These are phyloP conservation scores for Acorus calamus DNA, from an alignment of 106 monocot species.

Conservation along the genomic window DNA sequence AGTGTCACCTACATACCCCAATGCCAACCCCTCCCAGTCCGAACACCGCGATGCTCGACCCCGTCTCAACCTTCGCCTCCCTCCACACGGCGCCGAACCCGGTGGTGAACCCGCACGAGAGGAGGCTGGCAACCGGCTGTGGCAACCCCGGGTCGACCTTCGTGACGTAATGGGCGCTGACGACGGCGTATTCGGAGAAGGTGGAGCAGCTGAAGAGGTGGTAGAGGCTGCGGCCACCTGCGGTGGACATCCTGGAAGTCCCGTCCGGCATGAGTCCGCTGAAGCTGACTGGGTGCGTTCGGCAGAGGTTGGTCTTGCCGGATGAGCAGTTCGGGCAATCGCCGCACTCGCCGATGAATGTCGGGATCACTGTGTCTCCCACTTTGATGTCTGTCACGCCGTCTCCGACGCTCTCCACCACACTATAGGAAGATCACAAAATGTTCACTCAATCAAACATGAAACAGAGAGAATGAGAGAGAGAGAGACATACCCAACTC, in stretches of 20 bases:
- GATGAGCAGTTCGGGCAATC: conserved; percentile 9
- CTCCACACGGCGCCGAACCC: conserved; percentile 16
- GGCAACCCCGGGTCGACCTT: conserved; percentile 6
- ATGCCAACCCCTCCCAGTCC: conserved; percentile 14
- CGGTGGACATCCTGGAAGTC: conserved; percentile 6
- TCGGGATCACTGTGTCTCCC: conserved; percentile 13
- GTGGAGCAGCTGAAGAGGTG: conserved; percentile 13
- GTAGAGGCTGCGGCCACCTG: conserved; percentile 6
- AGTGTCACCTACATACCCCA: conserved; percentile 3
- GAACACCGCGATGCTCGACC: conserved; percentile 3
- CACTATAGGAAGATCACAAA: background rate
- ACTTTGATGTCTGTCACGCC: conserved; percentile 4
- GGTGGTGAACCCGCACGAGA: conserved; percentile 12
- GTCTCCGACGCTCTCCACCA: conserved; percentile 12
- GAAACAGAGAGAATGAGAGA: background rate
- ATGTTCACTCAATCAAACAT: background rate
- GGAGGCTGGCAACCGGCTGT: conserved; percentile 4
- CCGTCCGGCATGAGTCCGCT: conserved; percentile 3
- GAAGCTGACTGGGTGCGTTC: background rate
- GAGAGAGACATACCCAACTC: conserved; percentile 3
- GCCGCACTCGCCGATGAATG: conserved; percentile 7
- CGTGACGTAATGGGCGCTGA: background rate
- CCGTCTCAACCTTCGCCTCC: conserved; percentile 7
- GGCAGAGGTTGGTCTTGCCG: conserved; percentile 8
- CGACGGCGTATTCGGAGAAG: conserved; percentile 5